These are phyloP conservation scores for Amauroascus niger DNA, from an alignment of 2,329 filamentous ascomycete genomes.

Conservation along the genomic window DNA sequence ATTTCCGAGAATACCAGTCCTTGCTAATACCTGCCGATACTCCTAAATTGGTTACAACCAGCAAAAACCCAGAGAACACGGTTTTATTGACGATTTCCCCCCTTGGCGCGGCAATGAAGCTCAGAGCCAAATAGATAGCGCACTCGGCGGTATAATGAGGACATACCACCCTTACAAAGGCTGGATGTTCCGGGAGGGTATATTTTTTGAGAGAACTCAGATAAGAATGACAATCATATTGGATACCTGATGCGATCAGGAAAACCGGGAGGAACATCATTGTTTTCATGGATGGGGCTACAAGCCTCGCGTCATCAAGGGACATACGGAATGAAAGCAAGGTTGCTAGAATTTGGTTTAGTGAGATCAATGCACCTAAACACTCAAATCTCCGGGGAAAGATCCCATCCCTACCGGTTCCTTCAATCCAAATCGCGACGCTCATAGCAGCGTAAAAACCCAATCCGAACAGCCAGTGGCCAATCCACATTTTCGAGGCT, in stretches of 20 bases:
- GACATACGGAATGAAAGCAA: conserved; percentile 12
- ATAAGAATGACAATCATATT: conserved; percentile 64
- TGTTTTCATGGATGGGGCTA: conserved; percentile 42
- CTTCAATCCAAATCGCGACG: conserved; percentile 76
- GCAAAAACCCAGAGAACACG: conserved; percentile 57
- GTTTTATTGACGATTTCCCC: conserved; percentile 61
- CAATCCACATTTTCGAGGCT: conserved; percentile 70
- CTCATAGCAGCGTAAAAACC: conserved; percentile 66
- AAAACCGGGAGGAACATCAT: conserved; percentile 54
- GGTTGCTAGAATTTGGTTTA: conserved; percentile 5
- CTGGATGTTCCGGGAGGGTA: conserved; percentile 61
- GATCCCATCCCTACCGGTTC: conserved; percentile 48
- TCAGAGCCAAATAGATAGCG: conserved; percentile 68
- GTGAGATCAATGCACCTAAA: conserved; percentile 4
- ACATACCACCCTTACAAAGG: conserved; percentile 65
- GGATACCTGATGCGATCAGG: conserved; percentile 58
- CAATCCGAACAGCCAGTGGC: conserved; percentile 71
- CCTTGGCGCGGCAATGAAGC: conserved; percentile 61
- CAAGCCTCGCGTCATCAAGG: conserved; percentile 28
- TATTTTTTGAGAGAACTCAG: conserved; percentile 69
- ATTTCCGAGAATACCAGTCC: conserved; percentile 67
- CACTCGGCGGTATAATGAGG: conserved; percentile 91
- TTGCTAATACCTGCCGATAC: conserved; percentile 70
- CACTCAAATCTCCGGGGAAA: neutral
- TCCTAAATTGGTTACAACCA: conserved; percentile 70